Percentiles rank a stretch among this genome's conserved stretches.
Evolutionary conservation across 1,284 basidiomycete genomes (phyloP).

Genomic region (Bjerkandera adusta): DNA sequence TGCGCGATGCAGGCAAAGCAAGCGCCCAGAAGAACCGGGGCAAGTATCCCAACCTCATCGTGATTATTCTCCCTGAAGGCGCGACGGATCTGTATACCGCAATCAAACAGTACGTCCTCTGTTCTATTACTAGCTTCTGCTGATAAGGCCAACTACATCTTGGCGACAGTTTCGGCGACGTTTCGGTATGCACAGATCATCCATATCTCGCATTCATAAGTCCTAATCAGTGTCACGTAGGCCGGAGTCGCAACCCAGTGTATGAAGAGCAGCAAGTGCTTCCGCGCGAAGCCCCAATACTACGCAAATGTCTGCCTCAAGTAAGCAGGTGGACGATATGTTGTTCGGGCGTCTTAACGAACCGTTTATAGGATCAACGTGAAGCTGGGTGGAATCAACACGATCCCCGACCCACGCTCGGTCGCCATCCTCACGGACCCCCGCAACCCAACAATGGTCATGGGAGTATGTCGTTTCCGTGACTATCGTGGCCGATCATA

Average conservation of each 20-base stretch:
- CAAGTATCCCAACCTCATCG: conserved; percentile 53
- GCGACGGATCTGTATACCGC: conserved; percentile 72
- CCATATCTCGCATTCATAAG: background rate
- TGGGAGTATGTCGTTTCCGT: conserved; percentile 45
- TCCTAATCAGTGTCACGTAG: conserved; percentile 30
- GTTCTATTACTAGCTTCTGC: background rate
- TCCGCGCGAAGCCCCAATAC: conserved; percentile 65
- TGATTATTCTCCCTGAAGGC: conserved; percentile 70
- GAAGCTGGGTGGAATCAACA: conserved; percentile 79
- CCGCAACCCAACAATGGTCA: conserved; percentile 70
- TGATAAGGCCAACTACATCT: conserved; percentile 10
- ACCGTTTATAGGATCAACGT: conserved; percentile 62
- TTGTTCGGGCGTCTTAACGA: background rate
- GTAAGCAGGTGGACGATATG: conserved; percentile 36
- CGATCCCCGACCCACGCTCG: conserved; percentile 61
- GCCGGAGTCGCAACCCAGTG: conserved; percentile 74
- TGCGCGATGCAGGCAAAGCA: conserved; percentile 44
- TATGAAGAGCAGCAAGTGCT: conserved; percentile 61
- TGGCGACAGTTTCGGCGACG: conserved; percentile 70
- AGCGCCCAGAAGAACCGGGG: conserved; percentile 36
- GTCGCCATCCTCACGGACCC: conserved; percentile 64
- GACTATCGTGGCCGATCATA: background rate
- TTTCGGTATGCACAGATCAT: conserved; percentile 43
- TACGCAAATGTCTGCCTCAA: conserved; percentile 79
- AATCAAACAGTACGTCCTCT: conserved; percentile 66